Conservation (phyloP, 2,329 filamentous ascomycete genomes). For the Thielaviopsis euricoi region DNA sequence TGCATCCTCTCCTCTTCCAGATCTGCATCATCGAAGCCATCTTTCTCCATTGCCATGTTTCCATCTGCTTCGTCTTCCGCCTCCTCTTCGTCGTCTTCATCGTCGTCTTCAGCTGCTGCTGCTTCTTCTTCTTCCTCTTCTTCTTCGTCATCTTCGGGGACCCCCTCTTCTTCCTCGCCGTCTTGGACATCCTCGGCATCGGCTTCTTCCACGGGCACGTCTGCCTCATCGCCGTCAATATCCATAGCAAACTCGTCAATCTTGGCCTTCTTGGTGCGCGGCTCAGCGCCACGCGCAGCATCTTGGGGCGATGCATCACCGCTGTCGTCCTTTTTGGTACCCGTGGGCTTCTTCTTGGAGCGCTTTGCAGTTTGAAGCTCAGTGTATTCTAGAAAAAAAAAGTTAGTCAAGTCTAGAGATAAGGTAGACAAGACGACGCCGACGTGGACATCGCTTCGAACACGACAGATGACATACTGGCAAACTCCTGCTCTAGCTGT, state of each 20-base stretch:
- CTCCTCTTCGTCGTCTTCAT: slow-evolving; percentile 31
- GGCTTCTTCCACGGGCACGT: slow-evolving; percentile 20
- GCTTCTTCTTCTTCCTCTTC: slow-evolving; percentile 20
- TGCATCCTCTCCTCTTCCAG: slow-evolving; percentile 38
- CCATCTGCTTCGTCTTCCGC: slow-evolving; percentile 24
- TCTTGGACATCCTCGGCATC: slow-evolving; percentile 29
- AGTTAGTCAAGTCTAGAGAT: too few relatives aligned
- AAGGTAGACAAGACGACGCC: too few relatives aligned
- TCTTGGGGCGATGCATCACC: slow-evolving; percentile 16
- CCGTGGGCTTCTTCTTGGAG: slow-evolving; percentile 49
- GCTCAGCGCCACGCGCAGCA: slow-evolving; percentile 20
- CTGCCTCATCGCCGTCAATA: slow-evolving; percentile 20
- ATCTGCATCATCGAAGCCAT: slow-evolving; percentile 27
- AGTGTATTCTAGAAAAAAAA: slow-evolving; percentile 47
- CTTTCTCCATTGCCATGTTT: slow-evolving; percentile 24
- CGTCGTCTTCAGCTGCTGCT: slow-evolving; percentile 27
- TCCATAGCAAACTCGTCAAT: slow-evolving; percentile 24
- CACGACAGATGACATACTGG: slow-evolving; percentile 35
- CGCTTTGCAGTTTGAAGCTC: slow-evolving; percentile 58
- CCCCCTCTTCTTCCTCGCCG: slow-evolving; percentile 30
- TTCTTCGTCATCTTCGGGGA: slow-evolving; percentile 21
- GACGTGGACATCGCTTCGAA: too few relatives aligned
- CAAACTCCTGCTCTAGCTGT: slow-evolving; percentile 58
- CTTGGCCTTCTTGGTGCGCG: slow-evolving; percentile 27
- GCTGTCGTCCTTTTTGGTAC: slow-evolving; percentile 45